Conservation (phyloP, 257 asterid species). For the Marsdenia floribunda region DNA sequence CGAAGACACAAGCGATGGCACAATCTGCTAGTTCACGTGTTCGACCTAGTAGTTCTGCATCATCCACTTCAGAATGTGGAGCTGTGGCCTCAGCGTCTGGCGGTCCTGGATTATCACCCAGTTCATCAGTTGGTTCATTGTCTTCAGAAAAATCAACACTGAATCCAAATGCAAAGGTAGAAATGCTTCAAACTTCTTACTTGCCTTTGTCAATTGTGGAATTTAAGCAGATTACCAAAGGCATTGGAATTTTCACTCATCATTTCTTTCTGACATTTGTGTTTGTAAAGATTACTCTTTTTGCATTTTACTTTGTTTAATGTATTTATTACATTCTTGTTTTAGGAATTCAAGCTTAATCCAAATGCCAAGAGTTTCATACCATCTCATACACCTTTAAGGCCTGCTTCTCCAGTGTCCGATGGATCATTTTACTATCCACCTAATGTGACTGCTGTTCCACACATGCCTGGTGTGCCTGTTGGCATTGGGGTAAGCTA, state of each 20-base stretch:
- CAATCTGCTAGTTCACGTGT: slow-evolving; percentile 34
- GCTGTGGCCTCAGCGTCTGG: slow-evolving; percentile 65
- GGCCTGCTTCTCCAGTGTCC: slow-evolving; percentile 79
- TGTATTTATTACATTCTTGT: slow-evolving; percentile 5
- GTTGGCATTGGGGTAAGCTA: slow-evolving; percentile 75
- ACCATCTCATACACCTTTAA: slow-evolving; percentile 63
- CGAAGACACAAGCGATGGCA: slow-evolving; percentile 41
- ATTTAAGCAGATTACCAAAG: background rate
- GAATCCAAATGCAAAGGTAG: slow-evolving; percentile 94
- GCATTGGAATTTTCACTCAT: background rate
- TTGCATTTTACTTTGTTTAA: background rate
- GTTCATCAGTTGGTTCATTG: slow-evolving; percentile 79
- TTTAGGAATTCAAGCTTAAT: slow-evolving; percentile 85
- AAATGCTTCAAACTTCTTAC: background rate
- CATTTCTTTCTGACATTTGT: background rate
- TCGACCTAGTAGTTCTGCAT: slow-evolving; percentile 56
- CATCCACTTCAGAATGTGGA: slow-evolving; percentile 66
- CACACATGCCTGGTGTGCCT: slow-evolving; percentile 87
- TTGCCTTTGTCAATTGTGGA: background rate
- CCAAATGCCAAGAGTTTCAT: slow-evolving; percentile 82
- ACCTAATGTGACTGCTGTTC: slow-evolving; percentile 53
- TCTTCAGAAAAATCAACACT: slow-evolving; percentile 83
- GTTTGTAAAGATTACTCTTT: background rate
- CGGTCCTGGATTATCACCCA: slow-evolving; percentile 67
- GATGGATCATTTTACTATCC: slow-evolving; percentile 85